Percentiles rank a stretch among this genome's conserved stretches.
phyloP scores from a whole-genome alignment of 805 yeast genomes.

The Ogataea chonburiensis region DNA sequence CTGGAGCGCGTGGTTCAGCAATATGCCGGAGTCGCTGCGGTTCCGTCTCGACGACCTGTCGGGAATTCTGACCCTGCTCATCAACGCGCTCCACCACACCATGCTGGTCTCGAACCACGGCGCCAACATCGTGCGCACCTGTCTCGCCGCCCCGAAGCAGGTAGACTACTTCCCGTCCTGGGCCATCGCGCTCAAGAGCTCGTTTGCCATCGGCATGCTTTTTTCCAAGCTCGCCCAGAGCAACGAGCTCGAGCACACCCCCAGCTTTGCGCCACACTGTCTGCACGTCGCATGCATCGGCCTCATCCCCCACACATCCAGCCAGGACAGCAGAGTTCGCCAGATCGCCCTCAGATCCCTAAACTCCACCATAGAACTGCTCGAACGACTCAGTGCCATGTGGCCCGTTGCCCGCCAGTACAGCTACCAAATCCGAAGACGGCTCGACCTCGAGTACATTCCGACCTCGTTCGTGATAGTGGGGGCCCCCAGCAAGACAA shows the following conservation, averaged over 20 bases:
- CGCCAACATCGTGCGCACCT: constrained; percentile 50
- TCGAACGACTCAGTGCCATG: constrained; percentile 9
- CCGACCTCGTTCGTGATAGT: background rate
- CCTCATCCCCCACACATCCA: constrained; percentile 10
- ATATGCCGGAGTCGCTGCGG: constrained; percentile 56
- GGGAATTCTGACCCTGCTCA: constrained; percentile 48
- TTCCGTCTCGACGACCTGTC: constrained; percentile 46
- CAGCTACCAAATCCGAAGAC: constrained; percentile 7
- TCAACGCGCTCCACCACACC: constrained; percentile 67
- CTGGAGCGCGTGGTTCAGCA: constrained; percentile 71
- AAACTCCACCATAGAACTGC: constrained; percentile 1
- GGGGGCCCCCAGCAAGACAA: constrained; percentile 2
- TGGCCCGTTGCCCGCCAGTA: constrained; percentile 16
- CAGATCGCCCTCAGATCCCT: constrained; percentile 4
- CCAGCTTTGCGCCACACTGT: constrained; percentile 4
- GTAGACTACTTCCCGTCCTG: constrained; percentile 16
- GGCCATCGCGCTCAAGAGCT: constrained; percentile 10
- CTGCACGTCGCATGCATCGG: constrained; percentile 15
- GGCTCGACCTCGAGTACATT: constrained; percentile 4
- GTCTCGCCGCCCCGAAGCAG: background rate
- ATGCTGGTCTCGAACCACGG: constrained; percentile 65
- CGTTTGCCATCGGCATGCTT: constrained; percentile 9
- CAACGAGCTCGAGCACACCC: constrained; percentile 6
- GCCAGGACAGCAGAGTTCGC: constrained; percentile 5
- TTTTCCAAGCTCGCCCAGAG: constrained; percentile 5